Base-by-base conservation (phyloP, 2,329 filamentous ascomycete species). In the Emergomyces pasteurianus region DNA sequence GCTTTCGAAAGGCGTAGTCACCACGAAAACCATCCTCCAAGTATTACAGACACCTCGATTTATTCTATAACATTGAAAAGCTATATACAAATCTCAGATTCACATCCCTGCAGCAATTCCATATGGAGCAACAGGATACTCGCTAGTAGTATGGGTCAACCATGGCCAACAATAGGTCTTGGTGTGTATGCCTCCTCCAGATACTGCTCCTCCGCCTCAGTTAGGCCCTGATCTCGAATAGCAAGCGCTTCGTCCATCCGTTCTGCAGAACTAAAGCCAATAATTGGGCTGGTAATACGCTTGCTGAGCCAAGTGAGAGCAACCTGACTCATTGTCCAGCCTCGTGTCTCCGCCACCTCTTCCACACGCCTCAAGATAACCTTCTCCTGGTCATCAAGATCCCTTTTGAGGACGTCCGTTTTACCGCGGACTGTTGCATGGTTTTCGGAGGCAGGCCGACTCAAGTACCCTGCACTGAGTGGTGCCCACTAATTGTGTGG, bases 211-310 rank as follows among this genome's bases (percentile, higher is more conserved):
- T 81, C 79, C 54, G 80, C 79, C 16, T 75, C 76, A 0, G 70
- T 77, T 69, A 81, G 65, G 43, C 65, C 68, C 69, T 79, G 78
- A 5, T 74, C 77, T 60, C 71, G 71, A 1, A 73, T 75, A 49
- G 70, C 75, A 16, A 79, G 67, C 10, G 79, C 79, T 66, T 80
- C 79, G 31, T 81, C 79, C 63, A 81, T 77, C 52, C 79, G 68
- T 60, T 74, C 74, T 6, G 73, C 71, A 58, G 73, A 78, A 52
- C 74, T 78, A 65, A 81, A 79, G 2, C 79, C 79, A 58, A 81
- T 77, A 56, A 81, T 80, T 1, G 79, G 79, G 61, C 74, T 77
- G 2, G 76, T 67, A 1, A 78, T 72, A 49, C 72, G 68, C 65
- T 77, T 74, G 62, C 75, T 76, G 65, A 78, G 75, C 72, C 72